phyloP scores from a whole-genome alignment of 1,284 basidiomycete genomes.

The Volvariella volvacea region DNA sequence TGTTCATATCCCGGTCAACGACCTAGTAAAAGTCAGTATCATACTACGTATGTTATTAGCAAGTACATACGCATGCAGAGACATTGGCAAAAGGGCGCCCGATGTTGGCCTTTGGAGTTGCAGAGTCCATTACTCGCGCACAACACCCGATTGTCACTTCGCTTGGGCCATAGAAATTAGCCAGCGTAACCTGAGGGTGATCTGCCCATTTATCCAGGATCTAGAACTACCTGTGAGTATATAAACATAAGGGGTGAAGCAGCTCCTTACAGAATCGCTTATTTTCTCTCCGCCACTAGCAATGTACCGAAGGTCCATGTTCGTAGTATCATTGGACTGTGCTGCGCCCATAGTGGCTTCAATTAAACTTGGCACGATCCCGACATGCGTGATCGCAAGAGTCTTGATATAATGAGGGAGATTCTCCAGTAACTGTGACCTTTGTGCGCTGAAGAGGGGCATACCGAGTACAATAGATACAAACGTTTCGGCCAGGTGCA shows the following conservation, averaged over 20 bases:
- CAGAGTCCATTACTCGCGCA: conserved; percentile 34
- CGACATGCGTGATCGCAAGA: conserved; percentile 45
- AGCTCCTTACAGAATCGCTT: conserved; percentile 36
- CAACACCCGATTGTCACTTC: conserved; percentile 46
- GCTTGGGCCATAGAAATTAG: conserved; percentile 45
- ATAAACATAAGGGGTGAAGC: conserved; percentile 1
- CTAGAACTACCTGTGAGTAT: conserved; percentile 20
- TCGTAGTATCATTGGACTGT: conserved; percentile 20
- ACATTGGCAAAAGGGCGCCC: conserved; percentile 27
- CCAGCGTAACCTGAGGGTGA: conserved; percentile 36
- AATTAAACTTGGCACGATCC: conserved; percentile 47
- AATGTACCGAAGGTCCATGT: conserved; percentile 35
- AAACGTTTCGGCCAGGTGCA: conserved; percentile 42
- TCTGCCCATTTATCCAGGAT: conserved; percentile 46
- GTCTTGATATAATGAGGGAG: conserved; percentile 34
- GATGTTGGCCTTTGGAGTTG: conserved; percentile 37
- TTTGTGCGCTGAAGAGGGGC: conserved; percentile 35
- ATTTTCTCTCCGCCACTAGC: conserved; percentile 50
- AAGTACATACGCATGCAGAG: conserved; percentile 21
- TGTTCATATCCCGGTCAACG: conserved; percentile 24
- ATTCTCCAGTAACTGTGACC: conserved; percentile 40
- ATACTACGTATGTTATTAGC: not conserved
- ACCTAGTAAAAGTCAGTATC: conserved; percentile 14
- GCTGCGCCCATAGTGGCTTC: conserved; percentile 42
- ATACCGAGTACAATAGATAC: conserved; percentile 38